Evolutionary conservation across 2,329 filamentous ascomycete species (phyloP).

Genomic region (Aureobasidium pullulans): DNA sequence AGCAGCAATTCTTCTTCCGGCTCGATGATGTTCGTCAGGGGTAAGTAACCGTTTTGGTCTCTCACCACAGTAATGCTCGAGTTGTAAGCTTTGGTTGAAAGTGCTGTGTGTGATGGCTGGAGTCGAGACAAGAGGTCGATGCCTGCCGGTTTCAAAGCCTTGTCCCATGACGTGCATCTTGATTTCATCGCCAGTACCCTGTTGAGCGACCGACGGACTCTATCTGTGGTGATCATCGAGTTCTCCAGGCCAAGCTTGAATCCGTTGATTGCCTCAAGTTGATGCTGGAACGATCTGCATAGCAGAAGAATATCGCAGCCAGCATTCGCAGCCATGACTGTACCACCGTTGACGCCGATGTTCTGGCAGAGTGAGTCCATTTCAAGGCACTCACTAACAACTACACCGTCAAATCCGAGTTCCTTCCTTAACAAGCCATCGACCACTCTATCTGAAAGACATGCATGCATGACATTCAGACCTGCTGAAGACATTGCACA

Average conservation of each 20-base stretch:
- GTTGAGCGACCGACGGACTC: slow-evolving; percentile 72
- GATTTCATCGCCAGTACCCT: slow-evolving; percentile 75
- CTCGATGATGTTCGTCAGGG: slow-evolving; percentile 72
- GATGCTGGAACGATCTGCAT: slow-evolving; percentile 78
- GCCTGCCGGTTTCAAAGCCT: slow-evolving; percentile 80
- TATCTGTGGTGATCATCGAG: slow-evolving; percentile 72
- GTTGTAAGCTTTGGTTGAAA: slow-evolving; percentile 84
- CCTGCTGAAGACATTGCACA: slow-evolving; percentile 87
- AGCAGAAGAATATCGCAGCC: slow-evolving; percentile 88
- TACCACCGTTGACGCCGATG: slow-evolving; percentile 92
- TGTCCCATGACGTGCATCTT: slow-evolving; percentile 81
- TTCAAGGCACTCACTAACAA: slow-evolving; percentile 89
- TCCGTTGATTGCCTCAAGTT: slow-evolving; percentile 85
- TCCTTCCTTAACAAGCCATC: slow-evolving; percentile 83
- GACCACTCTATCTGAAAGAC: slow-evolving; percentile 85
- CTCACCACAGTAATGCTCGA: slow-evolving; percentile 87
- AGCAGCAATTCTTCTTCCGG: slow-evolving; percentile 83
- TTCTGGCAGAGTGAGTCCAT: slow-evolving; percentile 96
- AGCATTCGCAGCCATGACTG: slow-evolving; percentile 94
- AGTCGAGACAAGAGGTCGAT: slow-evolving; percentile 69
- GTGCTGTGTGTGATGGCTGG: slow-evolving; percentile 70
- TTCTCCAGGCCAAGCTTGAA: slow-evolving; percentile 86
- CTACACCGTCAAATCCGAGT: slow-evolving; percentile 82
- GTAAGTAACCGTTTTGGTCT: slow-evolving; percentile 78
- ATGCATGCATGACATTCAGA: slow-evolving; percentile 93